These are phyloP conservation scores for Tripterygium wilfordii DNA, from an alignment of 177 flowering plant genomes.

Conservation along the genomic window DNA sequence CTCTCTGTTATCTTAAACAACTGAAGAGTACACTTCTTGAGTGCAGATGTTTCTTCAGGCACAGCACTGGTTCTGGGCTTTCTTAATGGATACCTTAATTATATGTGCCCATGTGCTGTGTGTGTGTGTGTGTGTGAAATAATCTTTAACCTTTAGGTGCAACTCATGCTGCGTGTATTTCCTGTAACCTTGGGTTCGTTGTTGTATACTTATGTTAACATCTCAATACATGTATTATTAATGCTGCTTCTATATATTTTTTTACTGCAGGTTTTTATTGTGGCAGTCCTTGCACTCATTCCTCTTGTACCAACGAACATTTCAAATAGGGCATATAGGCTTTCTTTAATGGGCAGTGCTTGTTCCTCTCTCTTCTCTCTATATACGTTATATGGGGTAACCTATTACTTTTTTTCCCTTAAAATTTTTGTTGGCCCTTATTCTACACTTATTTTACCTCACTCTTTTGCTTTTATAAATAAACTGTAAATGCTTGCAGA, in stretches of 20 bases:
- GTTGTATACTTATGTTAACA: background rate
- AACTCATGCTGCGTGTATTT: too few species aligned
- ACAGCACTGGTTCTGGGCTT: too few species aligned
- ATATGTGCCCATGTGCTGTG: too few species aligned
- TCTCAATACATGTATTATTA: background rate
- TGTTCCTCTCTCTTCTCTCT: constrained; percentile 75
- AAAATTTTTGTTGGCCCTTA: too few species aligned
- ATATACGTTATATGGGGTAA: constrained; percentile 90
- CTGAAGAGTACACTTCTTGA: too few species aligned
- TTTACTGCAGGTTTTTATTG: constrained; percentile 69
- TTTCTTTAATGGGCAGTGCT: constrained; percentile 86
- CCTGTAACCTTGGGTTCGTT: background rate
- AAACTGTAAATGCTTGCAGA: constrained; percentile 34
- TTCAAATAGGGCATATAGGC: constrained; percentile 78
- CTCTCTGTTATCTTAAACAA: too few species aligned
- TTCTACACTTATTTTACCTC: background rate
- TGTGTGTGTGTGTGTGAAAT: too few species aligned
- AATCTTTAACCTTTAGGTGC: too few species aligned
- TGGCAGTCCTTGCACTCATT: constrained; percentile 81
- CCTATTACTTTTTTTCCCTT: background rate
- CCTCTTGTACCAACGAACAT: constrained; percentile 71
- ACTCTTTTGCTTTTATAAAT: constrained; percentile 5
- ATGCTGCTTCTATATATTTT: background rate
- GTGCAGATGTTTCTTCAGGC: too few species aligned
- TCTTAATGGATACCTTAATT: too few species aligned